phyloP scores from a whole-genome alignment of 192 early-diverging fungal species.

The Globomyces pollinis-pini region DNA sequence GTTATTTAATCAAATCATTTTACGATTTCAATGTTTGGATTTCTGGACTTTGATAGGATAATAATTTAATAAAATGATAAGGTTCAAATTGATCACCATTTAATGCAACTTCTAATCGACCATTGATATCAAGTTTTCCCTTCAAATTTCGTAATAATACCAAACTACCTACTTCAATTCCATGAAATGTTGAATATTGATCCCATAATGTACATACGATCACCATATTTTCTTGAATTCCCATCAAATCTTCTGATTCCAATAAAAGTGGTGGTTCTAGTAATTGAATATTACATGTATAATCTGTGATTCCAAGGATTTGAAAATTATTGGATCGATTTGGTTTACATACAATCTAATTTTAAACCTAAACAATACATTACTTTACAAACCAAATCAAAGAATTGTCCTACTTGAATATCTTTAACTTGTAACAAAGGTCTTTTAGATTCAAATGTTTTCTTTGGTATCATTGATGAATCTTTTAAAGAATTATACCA shows the following conservation, averaged over 20 bases:
- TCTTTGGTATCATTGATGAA: neutral
- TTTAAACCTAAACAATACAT: neutral
- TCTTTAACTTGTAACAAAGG: neutral
- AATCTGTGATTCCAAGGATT: neutral
- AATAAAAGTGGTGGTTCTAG: too few relatives aligned
- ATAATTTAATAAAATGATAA: too few relatives aligned
- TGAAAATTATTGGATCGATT: neutral
- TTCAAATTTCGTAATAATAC: neutral
- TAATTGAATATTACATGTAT: too few relatives aligned
- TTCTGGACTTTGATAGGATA: too few relatives aligned
- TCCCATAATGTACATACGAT: neutral
- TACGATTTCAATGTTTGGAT: too few relatives aligned
- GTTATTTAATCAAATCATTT: too few relatives aligned
- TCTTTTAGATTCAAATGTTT: neutral
- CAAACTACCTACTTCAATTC: neutral
- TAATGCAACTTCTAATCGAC: neutral
- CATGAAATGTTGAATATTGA: neutral
- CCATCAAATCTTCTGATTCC: too few relatives aligned
- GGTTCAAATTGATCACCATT: too few relatives aligned
- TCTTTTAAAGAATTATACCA: neutral
- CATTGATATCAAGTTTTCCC: neutral
- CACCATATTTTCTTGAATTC: neutral
- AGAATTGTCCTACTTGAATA: too few relatives aligned
- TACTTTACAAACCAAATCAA: neutral
- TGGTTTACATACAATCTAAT: neutral